Percentiles rank a stretch among this genome's conserved stretches.
These are phyloP conservation scores for Trametes polyzona DNA, from an alignment of 1,284 basidiomycete species.

Conservation along the genomic window DNA sequence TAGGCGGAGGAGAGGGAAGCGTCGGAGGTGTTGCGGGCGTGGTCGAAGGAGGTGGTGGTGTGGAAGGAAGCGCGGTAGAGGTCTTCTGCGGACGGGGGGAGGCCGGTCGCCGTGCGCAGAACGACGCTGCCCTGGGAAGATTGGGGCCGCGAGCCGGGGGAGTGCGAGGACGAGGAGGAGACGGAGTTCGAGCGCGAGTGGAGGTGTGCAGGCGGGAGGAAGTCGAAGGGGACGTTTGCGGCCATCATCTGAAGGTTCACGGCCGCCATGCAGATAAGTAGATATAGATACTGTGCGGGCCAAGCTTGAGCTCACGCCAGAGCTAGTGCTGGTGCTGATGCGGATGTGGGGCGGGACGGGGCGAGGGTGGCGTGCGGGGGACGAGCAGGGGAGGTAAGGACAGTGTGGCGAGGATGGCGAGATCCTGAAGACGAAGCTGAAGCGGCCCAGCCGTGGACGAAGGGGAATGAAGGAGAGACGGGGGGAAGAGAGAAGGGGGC, in stretches of 20 bases:
- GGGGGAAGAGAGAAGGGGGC: constrained; percentile 17
- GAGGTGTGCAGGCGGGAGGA: constrained; percentile 59
- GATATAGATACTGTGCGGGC: constrained; percentile 26
- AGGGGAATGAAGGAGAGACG: constrained; percentile 36
- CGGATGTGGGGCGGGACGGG: neutral
- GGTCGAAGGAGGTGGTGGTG: constrained; percentile 39
- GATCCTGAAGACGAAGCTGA: constrained; percentile 41
- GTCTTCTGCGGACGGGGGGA: constrained; percentile 62
- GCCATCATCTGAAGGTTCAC: constrained; percentile 76
- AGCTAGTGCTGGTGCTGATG: neutral
- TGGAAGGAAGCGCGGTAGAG: constrained; percentile 64
- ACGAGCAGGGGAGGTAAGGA: constrained; percentile 32
- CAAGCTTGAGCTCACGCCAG: neutral
- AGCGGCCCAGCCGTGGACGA: constrained; percentile 45
- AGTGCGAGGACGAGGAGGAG: constrained; percentile 72
- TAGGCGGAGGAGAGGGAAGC: constrained; percentile 48
- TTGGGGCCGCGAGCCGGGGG: constrained; percentile 72
- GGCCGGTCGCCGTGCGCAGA: constrained; percentile 52
- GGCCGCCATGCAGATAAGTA: constrained; percentile 58
- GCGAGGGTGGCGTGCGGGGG: neutral
- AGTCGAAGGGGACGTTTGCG: constrained; percentile 67
- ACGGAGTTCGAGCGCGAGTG: constrained; percentile 80
- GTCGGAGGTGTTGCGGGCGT: constrained; percentile 40
- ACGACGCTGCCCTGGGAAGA: constrained; percentile 65
- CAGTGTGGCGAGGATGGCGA: constrained; percentile 26